Conservation (phyloP, 805 yeast species). For the Yamadazyma endophytica region DNA sequence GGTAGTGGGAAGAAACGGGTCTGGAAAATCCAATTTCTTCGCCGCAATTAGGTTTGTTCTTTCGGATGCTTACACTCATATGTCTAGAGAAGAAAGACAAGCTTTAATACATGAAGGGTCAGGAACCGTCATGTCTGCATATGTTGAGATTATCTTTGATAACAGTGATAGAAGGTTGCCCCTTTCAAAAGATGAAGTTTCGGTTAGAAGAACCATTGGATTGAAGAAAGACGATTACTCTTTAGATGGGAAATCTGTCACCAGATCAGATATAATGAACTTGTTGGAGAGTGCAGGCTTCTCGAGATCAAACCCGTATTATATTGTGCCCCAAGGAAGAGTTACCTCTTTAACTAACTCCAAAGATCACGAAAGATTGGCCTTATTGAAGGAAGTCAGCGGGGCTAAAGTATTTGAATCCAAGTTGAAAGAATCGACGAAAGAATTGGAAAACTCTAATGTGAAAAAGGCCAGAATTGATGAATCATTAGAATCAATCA, state of each 20-base stretch:
- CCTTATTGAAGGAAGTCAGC: conserved; percentile 82
- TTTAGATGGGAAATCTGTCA: conserved; percentile 72
- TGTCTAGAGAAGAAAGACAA: conserved; percentile 81
- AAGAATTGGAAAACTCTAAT: conserved; percentile 73
- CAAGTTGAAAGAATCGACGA: conserved; percentile 70
- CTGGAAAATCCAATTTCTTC: conserved; percentile 93
- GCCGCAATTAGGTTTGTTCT: conserved; percentile 92
- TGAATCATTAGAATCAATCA: conserved; percentile 66
- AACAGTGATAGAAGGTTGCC: conserved; percentile 76
- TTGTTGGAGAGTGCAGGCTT: conserved; percentile 89
- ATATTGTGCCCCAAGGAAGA: conserved; percentile 95
- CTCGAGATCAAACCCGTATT: conserved; percentile 85
- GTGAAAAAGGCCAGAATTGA: conserved; percentile 68
- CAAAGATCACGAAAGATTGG: conserved; percentile 75
- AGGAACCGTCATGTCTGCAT: conserved; percentile 86
- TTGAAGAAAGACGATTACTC: conserved; percentile 88
- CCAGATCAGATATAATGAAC: conserved; percentile 76
- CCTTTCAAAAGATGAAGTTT: conserved; percentile 61
- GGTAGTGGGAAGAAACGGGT: conserved; percentile 86
- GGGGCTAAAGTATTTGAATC: conserved; percentile 91
- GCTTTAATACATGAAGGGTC: conserved; percentile 88
- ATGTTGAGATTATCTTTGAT: conserved; percentile 85
- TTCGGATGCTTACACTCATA: conserved; percentile 82
- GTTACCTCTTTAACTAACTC: conserved; percentile 87
- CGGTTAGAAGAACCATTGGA: conserved; percentile 87